Conservation (phyloP, 2,329 filamentous ascomycete genomes). For the Cryphonectria nitschkei region DNA sequence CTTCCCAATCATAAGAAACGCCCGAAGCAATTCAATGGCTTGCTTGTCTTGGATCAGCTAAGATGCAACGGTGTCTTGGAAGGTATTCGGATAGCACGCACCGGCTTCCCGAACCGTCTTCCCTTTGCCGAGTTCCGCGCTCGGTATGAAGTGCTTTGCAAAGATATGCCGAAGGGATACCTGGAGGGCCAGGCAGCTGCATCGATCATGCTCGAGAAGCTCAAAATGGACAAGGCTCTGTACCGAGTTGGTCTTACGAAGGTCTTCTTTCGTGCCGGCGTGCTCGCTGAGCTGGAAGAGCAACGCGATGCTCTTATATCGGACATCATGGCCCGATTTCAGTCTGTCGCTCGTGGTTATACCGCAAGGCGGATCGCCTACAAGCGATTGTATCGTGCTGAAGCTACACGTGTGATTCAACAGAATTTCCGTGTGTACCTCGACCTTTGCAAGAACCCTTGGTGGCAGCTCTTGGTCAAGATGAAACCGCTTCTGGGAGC, state of each 20-base stretch:
- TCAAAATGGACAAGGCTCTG: slow-evolving; percentile 80
- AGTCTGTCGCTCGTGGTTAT: slow-evolving; percentile 89
- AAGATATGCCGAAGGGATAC: slow-evolving; percentile 85
- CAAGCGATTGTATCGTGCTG: slow-evolving; percentile 91
- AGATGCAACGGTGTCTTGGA: slow-evolving; percentile 99
- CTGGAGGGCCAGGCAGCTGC: slow-evolving; percentile 87
- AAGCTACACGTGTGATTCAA: slow-evolving; percentile 93
- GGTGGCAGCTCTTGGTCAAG: slow-evolving; percentile 93
- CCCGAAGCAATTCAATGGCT: slow-evolving; percentile 87
- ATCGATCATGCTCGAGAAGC: slow-evolving; percentile 84
- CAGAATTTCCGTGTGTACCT: slow-evolving; percentile 92
- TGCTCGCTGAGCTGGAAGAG: slow-evolving; percentile 95
- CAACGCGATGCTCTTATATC: slow-evolving; percentile 90
- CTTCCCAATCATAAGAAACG: slow-evolving; percentile 97
- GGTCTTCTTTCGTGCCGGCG: slow-evolving; percentile 96
- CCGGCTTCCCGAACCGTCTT: slow-evolving; percentile 92
- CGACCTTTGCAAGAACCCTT: slow-evolving; percentile 87
- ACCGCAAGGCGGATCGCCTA: slow-evolving; percentile 84
- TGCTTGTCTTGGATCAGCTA: slow-evolving; percentile 95
- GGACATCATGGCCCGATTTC: slow-evolving; percentile 91
- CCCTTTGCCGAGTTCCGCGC: slow-evolving; percentile 93
- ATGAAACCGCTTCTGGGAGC: slow-evolving; percentile 96
- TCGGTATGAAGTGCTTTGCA: slow-evolving; percentile 92
- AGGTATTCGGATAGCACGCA: slow-evolving; percentile 94
- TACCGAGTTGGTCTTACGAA: slow-evolving; percentile 96